Evolutionary conservation across 2,329 filamentous ascomycete genomes (phyloP).

Genomic region (Drechmeria coniospora): DNA sequence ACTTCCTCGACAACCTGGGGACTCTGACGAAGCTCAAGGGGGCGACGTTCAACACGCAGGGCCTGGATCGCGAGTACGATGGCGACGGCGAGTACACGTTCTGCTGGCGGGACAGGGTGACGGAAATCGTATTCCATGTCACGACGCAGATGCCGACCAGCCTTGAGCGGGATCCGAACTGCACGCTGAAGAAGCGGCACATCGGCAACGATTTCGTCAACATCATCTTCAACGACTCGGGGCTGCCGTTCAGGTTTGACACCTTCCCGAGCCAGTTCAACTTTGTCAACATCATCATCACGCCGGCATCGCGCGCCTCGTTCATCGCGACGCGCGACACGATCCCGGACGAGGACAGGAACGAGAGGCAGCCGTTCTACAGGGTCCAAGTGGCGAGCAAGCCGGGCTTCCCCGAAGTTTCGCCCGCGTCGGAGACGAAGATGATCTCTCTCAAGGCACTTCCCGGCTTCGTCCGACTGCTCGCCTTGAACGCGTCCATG

Average conservation of each 20-base stretch:
- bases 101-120: conserved; percentile 88
- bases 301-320: conserved; percentile 65
- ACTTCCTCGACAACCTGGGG: conserved; percentile 70
- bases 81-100: conserved; percentile 77
- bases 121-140: conserved; percentile 90
- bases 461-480: conserved; percentile 69
- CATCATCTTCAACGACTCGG: conserved; percentile 94
- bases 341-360: conserved; percentile 18
- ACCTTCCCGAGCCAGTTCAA: conserved; percentile 94
- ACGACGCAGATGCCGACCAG: conserved; percentile 96
- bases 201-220: conserved; percentile 98
- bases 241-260: conserved; percentile 74
- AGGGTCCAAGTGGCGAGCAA: conserved; percentile 81
- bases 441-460: conserved; percentile 73
- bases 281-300: conserved; percentile 91
- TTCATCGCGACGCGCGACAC: conserved; percentile 50
- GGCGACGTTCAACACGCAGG: conserved; percentile 83
- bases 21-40: conserved; percentile 67
- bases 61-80: conserved; percentile 63
- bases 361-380: conserved; percentile 49
- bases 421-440: conserved; percentile 76
- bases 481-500: conserved; percentile 85
- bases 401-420: conserved; percentile 80
- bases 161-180: conserved; percentile 56
- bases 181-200: conserved; percentile 78